phyloP scores from a whole-genome alignment of 1,284 basidiomycete genomes.

The Sporisorium reilianum region DNA sequence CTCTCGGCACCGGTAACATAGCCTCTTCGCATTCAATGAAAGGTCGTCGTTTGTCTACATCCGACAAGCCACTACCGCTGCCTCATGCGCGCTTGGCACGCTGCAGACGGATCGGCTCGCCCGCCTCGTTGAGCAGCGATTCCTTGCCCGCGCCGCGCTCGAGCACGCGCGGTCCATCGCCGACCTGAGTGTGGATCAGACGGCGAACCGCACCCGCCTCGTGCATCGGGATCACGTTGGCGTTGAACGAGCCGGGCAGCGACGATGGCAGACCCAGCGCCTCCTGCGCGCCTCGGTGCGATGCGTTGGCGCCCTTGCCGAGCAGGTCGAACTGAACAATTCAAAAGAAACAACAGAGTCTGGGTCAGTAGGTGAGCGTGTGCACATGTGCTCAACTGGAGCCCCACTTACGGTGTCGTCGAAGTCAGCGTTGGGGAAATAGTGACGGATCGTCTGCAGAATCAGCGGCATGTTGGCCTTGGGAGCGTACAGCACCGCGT shows the following conservation, averaged over 20 bases:
- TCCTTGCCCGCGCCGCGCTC: constrained; percentile 51
- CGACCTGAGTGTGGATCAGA: constrained; percentile 68
- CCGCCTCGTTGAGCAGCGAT: constrained; percentile 57
- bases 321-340: constrained; percentile 65
- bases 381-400: not conserved
- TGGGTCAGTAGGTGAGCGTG: not conserved
- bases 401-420: constrained; percentile 63
- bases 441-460: constrained; percentile 63
- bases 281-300: constrained; percentile 58
- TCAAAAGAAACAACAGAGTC: not conserved
- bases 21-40: constrained; percentile 5
- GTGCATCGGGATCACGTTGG: constrained; percentile 64
- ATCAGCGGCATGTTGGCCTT: constrained; percentile 70
- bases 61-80: not conserved
- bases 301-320: constrained; percentile 57
- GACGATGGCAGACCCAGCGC: constrained; percentile 43
- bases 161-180: constrained; percentile 65
- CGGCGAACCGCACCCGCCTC: constrained; percentile 63
- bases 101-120: constrained; percentile 60
- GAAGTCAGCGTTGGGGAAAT: constrained; percentile 68
- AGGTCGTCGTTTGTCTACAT: not conserved
- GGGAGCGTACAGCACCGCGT: constrained; percentile 95
- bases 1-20: constrained; percentile 39
- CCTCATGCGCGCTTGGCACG: constrained; percentile 56
- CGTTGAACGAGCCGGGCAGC: constrained; percentile 61